phyloP scores from a whole-genome alignment of 345 rosid genomes.

The Eucalyptus albens region DNA sequence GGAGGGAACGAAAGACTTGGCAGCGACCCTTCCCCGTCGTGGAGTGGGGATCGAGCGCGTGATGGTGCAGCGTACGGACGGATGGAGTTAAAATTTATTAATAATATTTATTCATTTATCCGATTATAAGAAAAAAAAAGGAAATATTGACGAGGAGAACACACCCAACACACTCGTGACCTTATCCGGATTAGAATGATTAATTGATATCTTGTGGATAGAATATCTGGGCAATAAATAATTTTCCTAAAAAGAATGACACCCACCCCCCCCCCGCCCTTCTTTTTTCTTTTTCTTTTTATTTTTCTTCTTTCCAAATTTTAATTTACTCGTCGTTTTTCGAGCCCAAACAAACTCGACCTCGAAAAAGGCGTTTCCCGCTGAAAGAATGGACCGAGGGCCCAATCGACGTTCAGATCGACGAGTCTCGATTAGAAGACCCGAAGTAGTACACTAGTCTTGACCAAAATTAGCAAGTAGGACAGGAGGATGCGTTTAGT shows the following conservation, averaged over 20 bases:
- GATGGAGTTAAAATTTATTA: neutral
- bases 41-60: neutral
- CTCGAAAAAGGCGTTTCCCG: neutral
- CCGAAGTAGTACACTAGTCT: neutral
- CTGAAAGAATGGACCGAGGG: neutral
- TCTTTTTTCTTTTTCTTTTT: rapidly evolving
- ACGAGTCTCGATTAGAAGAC: neutral
- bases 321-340: neutral
- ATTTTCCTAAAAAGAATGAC: neutral
- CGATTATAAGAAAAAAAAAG: too few species aligned
- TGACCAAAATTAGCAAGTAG: neutral
- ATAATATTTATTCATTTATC: neutral
- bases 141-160: neutral
- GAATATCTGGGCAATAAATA: neutral
- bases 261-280: neutral
- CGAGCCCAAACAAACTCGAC: neutral
- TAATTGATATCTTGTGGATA: neutral
- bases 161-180: neutral
- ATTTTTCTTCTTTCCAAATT: neutral
- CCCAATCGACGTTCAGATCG: neutral
- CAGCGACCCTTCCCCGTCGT: neutral
- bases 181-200: neutral
- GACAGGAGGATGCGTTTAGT: neutral
- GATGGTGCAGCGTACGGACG: neutral
- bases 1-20: neutral